phyloP scores from a whole-genome alignment of 1,284 basidiomycete genomes.

The Cryptococcus neoformans region DNA sequence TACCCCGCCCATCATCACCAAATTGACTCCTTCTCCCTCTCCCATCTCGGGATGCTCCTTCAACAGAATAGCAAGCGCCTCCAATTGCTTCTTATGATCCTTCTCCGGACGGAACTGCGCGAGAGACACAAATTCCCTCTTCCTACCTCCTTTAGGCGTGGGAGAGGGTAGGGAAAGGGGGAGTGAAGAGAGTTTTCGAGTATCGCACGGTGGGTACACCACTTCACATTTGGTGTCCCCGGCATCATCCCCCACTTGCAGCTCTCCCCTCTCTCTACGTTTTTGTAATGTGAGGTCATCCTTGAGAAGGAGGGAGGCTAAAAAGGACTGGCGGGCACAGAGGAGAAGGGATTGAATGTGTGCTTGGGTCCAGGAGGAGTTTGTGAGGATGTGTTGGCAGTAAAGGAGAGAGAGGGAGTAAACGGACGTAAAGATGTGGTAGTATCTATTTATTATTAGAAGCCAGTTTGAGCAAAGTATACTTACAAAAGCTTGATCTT shows the following conservation, averaged over 20 bases:
- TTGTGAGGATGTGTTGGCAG: slow-evolving; percentile 76
- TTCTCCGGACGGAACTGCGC: slow-evolving; percentile 96
- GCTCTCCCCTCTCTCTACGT: slow-evolving; percentile 18
- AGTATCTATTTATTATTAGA: slow-evolving; percentile 62
- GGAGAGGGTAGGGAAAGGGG: slow-evolving; percentile 32
- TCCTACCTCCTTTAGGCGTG: slow-evolving; percentile 41
- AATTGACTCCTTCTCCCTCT: slow-evolving; percentile 21
- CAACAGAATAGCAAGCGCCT: slow-evolving; percentile 64
- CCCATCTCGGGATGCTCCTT: slow-evolving; percentile 58
- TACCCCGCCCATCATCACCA: slow-evolving; percentile 71
- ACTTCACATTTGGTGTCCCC: slow-evolving; percentile 46
- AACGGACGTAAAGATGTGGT: slow-evolving; percentile 77
- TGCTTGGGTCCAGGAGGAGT: slow-evolving; percentile 90
- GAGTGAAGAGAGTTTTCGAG: slow-evolving; percentile 60
- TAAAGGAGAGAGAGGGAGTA: slow-evolving; percentile 74
- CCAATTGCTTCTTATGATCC: slow-evolving; percentile 79
- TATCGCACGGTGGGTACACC: slow-evolving; percentile 94
- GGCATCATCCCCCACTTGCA: slow-evolving; percentile 6
- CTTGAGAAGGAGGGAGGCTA: slow-evolving; percentile 34
- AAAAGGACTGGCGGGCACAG: slow-evolving; percentile 19
- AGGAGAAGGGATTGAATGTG: slow-evolving; percentile 73
- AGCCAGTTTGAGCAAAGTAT: neutral
- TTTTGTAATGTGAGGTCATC: slow-evolving; percentile 25
- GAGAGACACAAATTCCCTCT: slow-evolving; percentile 73
- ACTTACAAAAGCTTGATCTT: slow-evolving; percentile 70